phyloP scores from a whole-genome alignment of 164 flowering plant genomes.

The Magnolia officinalis region DNA sequence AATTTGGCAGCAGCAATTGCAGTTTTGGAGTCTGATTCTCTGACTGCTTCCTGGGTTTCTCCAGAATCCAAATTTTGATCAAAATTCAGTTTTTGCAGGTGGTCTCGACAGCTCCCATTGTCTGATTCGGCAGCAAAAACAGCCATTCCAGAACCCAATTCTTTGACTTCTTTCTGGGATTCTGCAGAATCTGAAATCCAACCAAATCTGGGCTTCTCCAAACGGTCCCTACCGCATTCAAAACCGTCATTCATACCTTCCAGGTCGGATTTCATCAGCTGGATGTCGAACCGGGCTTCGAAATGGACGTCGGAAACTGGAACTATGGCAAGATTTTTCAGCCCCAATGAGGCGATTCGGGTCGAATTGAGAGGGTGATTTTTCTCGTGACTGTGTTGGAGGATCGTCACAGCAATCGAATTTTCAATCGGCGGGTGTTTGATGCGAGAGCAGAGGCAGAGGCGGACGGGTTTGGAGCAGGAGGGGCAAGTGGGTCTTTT shows the following conservation, averaged over 20 bases:
- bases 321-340: slow-evolving; percentile 47
- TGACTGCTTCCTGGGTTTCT: background rate
- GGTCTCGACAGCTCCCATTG: background rate
- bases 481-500: slow-evolving; percentile 57
- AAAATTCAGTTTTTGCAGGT: background rate
- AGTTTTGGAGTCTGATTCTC: background rate
- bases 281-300: slow-evolving; percentile 45
- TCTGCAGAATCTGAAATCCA: background rate
- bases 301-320: slow-evolving; percentile 55
- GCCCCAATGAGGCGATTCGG: slow-evolving; percentile 63
- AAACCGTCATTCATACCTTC: background rate
- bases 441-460: slow-evolving; percentile 62
- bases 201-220: background rate
- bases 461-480: slow-evolving; percentile 57
- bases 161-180: background rate
- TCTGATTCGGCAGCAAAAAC: background rate
- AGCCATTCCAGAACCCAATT: slow-evolving; percentile 3
- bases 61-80: background rate
- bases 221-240: background rate
- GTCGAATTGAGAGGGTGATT: slow-evolving; percentile 76
- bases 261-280: slow-evolving; percentile 11
- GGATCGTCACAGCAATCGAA: slow-evolving; percentile 56
- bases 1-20: background rate
- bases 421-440: slow-evolving; percentile 40
- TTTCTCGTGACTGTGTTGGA: slow-evolving; percentile 66